A percentile compares a stretch with the other conserved stretches of the same genome.
Conservation (phyloP, 1,139 yeast genomes). For the Pichia sp. region DNA sequence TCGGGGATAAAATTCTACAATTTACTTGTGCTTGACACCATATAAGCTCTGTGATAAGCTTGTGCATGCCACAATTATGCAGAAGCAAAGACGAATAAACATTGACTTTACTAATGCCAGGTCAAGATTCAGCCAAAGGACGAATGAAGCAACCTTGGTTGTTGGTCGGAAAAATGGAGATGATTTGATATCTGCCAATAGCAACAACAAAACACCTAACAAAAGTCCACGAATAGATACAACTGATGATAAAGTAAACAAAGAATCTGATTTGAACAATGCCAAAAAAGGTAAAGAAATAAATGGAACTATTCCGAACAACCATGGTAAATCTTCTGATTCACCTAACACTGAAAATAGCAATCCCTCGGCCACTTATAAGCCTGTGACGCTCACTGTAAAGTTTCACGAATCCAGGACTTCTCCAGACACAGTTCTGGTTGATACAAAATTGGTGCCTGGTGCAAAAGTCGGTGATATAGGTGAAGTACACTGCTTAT, state of each 20-base stretch:
- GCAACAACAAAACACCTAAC: neutral
- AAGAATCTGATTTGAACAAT: neutral
- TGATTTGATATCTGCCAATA: neutral
- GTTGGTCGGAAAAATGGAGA: slow-evolving; percentile 24
- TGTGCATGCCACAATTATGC: slow-evolving; percentile 1
- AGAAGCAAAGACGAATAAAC: slow-evolving; percentile 17
- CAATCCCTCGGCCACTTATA: slow-evolving; percentile 14
- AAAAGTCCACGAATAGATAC: neutral
- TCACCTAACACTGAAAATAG: neutral
- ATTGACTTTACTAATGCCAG: slow-evolving; percentile 27
- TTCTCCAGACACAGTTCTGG: slow-evolving; percentile 54
- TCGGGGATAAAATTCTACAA: neutral
- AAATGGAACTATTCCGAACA: neutral
- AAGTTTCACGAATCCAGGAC: slow-evolving; percentile 73
- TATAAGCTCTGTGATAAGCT: neutral
- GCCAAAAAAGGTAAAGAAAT: neutral
- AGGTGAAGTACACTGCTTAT: slow-evolving; percentile 54
- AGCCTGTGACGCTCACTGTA: slow-evolving; percentile 47
- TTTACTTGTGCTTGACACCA: neutral
- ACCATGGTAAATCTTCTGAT: neutral
- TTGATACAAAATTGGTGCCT: slow-evolving; percentile 56
- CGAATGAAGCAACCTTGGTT: slow-evolving; percentile 31
- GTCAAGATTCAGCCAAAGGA: slow-evolving; percentile 27
- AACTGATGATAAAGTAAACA: neutral
- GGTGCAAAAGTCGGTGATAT: slow-evolving; percentile 67